Evolutionary conservation across 2,329 filamentous ascomycete species (phyloP), one percentile per base, ranked within the genome.

Genomic region (Dactylellina haptotyla): DNA sequence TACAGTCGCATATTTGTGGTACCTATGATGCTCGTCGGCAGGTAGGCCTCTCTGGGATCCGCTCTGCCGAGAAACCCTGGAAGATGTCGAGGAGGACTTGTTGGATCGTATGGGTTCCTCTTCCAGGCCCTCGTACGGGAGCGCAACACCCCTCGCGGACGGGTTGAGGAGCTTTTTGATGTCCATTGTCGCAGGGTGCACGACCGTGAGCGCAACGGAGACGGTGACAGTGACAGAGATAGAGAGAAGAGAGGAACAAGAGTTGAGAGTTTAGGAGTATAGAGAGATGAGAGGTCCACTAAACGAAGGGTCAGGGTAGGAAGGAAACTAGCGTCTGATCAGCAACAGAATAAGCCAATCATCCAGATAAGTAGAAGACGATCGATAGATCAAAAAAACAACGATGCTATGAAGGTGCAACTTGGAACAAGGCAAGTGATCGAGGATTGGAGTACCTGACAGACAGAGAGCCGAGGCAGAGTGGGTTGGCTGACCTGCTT

Each of bases 341-440:
- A 72, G 46, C 59, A 45, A 63, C 56, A 61, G 67, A 65, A 72
- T 65, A 72, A 72, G 67, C 67, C 67, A 72, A 72, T 72, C 59
- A 72, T 65, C 61, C 67, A 59, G 26, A 65, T 51, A 14, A 34
- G 53, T 45, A 14, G 23, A 34, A 64, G 45, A 53, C 51, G 59
- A 72, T 72, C 59, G 53, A 72, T 59, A 65, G 58, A 37, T 71
- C 43, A 34, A 12, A 46, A 18, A 46, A 37, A 34, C 50, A 63
- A 58, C 50, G 54, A 58, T 51, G 57, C 28, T 62, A 32, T 46
- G 66, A 54, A 71, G 58, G 39, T 32, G 25, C 23, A 69, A 46
- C 34, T 59, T 12, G 25, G 50, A 30, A 8, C 45, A 53, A 45
- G 12, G 62, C 51, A 58, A 54, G 30, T 48, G 45, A 48, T 46